A percentile compares a stretch with the other conserved stretches of the same genome.
Conservation (phyloP, 139 green algal genomes). For the Astrephomene gubernaculifera region DNA sequence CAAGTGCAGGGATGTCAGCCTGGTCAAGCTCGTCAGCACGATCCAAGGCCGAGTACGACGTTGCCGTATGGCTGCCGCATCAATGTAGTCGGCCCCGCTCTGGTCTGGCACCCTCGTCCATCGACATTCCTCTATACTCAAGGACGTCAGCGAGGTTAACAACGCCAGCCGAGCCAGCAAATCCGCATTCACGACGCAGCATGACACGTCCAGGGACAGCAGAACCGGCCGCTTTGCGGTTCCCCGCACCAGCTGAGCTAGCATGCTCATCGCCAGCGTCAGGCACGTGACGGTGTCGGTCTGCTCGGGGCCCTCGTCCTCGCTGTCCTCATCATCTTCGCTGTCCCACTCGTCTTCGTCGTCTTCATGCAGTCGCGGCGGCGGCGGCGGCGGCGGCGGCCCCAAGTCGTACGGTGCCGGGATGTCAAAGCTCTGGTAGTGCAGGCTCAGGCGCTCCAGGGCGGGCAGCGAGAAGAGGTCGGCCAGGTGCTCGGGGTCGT, state of each 20-base stretch:
- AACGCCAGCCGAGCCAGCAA: background rate
- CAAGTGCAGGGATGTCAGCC: background rate
- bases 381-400: too few relatives aligned
- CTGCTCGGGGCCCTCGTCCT: background rate
- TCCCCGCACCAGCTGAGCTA: background rate
- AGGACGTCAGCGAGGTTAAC: background rate
- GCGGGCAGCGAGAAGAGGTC: background rate
- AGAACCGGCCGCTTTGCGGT: background rate
- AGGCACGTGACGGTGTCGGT: background rate
- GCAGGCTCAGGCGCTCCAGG: background rate
- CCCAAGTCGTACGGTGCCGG: too few relatives aligned
- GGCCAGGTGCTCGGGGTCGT: conserved; percentile 16
- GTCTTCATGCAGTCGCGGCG: too few relatives aligned
- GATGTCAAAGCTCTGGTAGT: too few relatives aligned
- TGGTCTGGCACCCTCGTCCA: too few relatives aligned
- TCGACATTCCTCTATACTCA: conserved; percentile 17
- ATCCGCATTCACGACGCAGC: conserved; percentile 21
- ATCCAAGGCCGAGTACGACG: background rate
- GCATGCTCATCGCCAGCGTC: too few relatives aligned
- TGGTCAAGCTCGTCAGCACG: background rate
- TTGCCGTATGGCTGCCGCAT: too few relatives aligned
- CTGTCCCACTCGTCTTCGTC: conserved; percentile 26
- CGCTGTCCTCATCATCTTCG: too few relatives aligned
- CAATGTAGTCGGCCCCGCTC: too few relatives aligned
- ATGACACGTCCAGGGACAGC: background rate